These are phyloP conservation scores for Lycium ferocissimum DNA, from an alignment of 257 asterid species.

Conservation along the genomic window DNA sequence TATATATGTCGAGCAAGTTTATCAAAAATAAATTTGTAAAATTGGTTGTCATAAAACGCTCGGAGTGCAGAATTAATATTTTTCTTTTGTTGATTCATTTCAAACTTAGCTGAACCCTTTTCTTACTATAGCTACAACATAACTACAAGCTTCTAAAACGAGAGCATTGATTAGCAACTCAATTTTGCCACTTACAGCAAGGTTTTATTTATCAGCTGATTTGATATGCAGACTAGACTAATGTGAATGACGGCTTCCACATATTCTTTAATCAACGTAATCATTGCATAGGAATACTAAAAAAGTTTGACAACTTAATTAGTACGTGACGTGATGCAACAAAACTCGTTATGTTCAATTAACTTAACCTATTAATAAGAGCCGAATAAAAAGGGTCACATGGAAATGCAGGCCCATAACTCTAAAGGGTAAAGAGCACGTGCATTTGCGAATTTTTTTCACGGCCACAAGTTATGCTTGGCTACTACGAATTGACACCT, in stretches of 20 bases:
- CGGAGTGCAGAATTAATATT: too few relatives aligned
- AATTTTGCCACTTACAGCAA: neutral
- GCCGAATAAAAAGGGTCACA: neutral
- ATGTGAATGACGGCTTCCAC: neutral
- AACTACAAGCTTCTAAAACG: neutral
- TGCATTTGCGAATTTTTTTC: neutral
- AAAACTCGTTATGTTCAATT: neutral
- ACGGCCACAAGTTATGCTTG: neutral
- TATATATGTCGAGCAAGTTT: neutral
- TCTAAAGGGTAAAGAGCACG: neutral
- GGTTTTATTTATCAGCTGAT: neutral
- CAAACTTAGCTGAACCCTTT: neutral
- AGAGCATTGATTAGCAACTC: neutral
- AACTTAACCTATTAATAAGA: neutral
- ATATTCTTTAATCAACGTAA: neutral
- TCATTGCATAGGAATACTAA: neutral
- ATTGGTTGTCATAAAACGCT: too few relatives aligned
- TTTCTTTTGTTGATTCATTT: too few relatives aligned
- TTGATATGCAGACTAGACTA: neutral
- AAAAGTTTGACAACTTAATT: slow-evolving; percentile 13
- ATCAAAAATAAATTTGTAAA: neutral
- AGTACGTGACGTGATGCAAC: neutral
- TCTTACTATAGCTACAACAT: neutral
- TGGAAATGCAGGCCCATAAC: neutral
- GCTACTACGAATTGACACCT: slow-evolving; percentile 11